These are phyloP conservation scores for Pneumocystis sp. DNA, from an alignment of 1,139 yeast species.

Conservation along the genomic window DNA sequence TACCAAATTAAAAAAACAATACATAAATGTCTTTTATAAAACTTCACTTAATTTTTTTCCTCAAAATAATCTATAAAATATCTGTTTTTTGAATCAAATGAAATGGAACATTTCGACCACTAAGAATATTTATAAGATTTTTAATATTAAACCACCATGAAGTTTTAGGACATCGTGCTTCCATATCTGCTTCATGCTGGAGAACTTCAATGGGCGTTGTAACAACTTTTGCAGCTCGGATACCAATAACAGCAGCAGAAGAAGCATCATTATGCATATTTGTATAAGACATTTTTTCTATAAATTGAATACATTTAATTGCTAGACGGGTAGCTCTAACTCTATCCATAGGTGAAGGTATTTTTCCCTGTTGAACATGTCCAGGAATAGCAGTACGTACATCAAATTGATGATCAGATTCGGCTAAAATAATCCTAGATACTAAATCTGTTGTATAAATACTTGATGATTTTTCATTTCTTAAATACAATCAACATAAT, in stretches of 20 bases:
- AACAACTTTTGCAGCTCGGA: constrained; percentile 59
- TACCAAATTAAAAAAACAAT: neutral
- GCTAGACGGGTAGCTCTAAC: constrained; percentile 84
- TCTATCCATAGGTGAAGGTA: constrained; percentile 90
- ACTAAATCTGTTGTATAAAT: constrained; percentile 70
- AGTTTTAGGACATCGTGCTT: constrained; percentile 71
- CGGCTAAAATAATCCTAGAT: constrained; percentile 69
- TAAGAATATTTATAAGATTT: constrained; percentile 70
- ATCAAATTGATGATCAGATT: constrained; percentile 63
- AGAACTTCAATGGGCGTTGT: constrained; percentile 61
- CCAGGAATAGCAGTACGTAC: constrained; percentile 96
- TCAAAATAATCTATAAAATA: neutral
- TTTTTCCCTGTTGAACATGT: constrained; percentile 95
- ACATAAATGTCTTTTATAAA: neutral
- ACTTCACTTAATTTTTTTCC: neutral
- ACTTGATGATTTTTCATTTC: constrained; percentile 72
- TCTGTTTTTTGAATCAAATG: neutral
- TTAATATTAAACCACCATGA: constrained; percentile 70
- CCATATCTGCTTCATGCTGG: constrained; percentile 75
- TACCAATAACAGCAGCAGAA: constrained; percentile 79
- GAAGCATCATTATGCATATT: constrained; percentile 26
- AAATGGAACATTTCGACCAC: constrained; percentile 32
- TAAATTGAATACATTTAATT: constrained; percentile 67
- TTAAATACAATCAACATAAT: constrained; percentile 17
- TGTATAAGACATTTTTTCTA: constrained; percentile 13